Percentiles rank a stretch among this genome's conserved stretches.
Conservation (phyloP, 352 stramenopile genomes). For the Phytophthora sansomeana region DNA sequence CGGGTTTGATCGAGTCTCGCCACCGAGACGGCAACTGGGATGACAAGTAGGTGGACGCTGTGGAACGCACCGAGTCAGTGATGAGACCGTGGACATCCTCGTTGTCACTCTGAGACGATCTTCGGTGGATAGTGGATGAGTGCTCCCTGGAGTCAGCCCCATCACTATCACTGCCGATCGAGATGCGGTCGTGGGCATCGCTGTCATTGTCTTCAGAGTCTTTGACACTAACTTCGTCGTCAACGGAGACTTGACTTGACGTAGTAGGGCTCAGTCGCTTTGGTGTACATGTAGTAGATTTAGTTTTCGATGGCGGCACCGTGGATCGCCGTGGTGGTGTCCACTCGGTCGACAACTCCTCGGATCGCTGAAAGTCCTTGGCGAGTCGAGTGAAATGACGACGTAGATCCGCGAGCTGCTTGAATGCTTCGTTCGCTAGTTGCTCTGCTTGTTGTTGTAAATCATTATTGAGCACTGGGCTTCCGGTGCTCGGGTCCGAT, state of each 20-base stretch:
- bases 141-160: slow-evolving; percentile 7
- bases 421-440: slow-evolving; percentile 52
- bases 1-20: slow-evolving; percentile 1
- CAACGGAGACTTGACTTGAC: slow-evolving; percentile 13
- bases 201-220: slow-evolving; percentile 5
- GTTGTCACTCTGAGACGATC: slow-evolving; percentile 8
- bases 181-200: neutral
- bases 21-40: slow-evolving; percentile 17
- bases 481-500: slow-evolving; percentile 50
- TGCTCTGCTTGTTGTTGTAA: slow-evolving; percentile 41
- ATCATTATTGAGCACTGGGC: slow-evolving; percentile 34
- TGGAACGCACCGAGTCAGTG: slow-evolving; percentile 19
- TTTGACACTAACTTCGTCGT: slow-evolving; percentile 4
- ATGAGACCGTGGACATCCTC: neutral
- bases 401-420: slow-evolving; percentile 51
- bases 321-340: neutral
- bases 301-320: neutral
- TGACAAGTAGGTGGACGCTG: slow-evolving; percentile 16
- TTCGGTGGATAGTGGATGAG: neutral
- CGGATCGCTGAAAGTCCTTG: slow-evolving; percentile 31
- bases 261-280: neutral
- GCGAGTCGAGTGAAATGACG: slow-evolving; percentile 47
- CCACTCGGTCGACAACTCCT: neutral
- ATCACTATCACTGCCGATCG: slow-evolving; percentile 6
- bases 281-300: neutral